These are phyloP conservation scores for Ascochyta pisi DNA, from an alignment of 2,329 filamentous ascomycete species.

Conservation along the genomic window DNA sequence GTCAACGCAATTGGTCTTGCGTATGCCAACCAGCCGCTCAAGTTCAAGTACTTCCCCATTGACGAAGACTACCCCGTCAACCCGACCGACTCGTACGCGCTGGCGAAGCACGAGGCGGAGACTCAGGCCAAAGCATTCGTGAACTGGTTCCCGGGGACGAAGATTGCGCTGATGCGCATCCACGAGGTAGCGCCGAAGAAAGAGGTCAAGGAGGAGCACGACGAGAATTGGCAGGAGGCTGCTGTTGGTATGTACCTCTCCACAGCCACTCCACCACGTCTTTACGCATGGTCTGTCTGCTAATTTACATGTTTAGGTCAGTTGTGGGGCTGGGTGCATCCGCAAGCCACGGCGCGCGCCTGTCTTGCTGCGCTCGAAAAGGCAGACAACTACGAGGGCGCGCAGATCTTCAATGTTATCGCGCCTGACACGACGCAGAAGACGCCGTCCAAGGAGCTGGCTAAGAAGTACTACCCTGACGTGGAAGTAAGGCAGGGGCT, in stretches of 20 bases:
- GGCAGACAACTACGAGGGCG: constrained; percentile 40
- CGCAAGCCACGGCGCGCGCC: constrained; percentile 45
- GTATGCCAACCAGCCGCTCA: constrained; percentile 45
- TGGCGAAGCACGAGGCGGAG: constrained; percentile 49
- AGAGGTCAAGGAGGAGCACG: constrained; percentile 44
- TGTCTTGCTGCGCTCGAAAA: constrained; percentile 46
- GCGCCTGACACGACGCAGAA: constrained; percentile 41
- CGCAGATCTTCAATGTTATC: constrained; percentile 47
- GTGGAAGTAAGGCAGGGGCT: constrained; percentile 28
- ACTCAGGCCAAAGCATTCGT: constrained; percentile 44
- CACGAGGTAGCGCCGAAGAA: constrained; percentile 45
- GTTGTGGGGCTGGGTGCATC: constrained; percentile 49
- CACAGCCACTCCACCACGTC: no score
- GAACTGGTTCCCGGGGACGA: constrained; percentile 49
- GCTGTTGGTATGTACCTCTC: constrained; percentile 32
- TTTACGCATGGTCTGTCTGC: neutral
- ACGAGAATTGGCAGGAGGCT: constrained; percentile 43
- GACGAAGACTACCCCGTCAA: constrained; percentile 45
- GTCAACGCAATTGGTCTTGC: constrained; percentile 51
- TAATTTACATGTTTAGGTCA: constrained; percentile 18
- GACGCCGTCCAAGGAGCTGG: constrained; percentile 27
- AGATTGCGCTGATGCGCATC: constrained; percentile 49
- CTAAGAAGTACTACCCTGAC: constrained; percentile 34
- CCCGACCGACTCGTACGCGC: constrained; percentile 48
- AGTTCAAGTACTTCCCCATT: constrained; percentile 49